Conservation (phyloP, 208 protist species). For the Trypanosoma rangeli region DNA sequence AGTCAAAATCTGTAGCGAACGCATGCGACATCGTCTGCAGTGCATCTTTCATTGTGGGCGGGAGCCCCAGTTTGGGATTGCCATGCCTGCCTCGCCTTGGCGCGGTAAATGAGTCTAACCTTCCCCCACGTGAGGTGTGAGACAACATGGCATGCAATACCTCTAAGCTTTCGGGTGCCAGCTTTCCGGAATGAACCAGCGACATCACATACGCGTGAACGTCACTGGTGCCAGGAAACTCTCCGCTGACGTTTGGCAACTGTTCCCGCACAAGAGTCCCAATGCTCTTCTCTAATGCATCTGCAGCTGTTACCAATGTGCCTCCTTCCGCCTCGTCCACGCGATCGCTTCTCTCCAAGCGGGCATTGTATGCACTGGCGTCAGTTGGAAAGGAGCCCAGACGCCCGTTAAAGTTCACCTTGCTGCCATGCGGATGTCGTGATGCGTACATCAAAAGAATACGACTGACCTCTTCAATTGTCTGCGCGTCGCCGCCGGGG, state of each 20-base stretch:
- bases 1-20: neutral
- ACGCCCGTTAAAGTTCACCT: neutral
- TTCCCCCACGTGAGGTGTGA: conserved; percentile 13
- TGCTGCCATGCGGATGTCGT: conserved; percentile 3
- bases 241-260: conserved; percentile 2
- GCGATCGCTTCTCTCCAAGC: neutral
- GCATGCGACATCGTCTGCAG: neutral
- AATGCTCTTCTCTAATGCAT: neutral
- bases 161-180: conserved; percentile 25
- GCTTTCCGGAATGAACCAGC: conserved; percentile 18
- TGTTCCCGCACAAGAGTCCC: neutral
- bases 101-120: neutral
- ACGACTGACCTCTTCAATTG: conserved; percentile 34
- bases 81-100: neutral
- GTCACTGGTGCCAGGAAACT: neutral
- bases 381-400: neutral
- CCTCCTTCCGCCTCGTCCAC: neutral
- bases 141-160: conserved; percentile 26
- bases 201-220: conserved; percentile 15
- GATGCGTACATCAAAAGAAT: conserved; percentile 32
- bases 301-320: neutral
- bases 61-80: neutral
- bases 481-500: conserved; percentile 10
- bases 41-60: neutral
- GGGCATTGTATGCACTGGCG: neutral